Percentiles rank a stretch among this genome's conserved stretches.
These are phyloP conservation scores for Pharnaceum exiguum DNA, from an alignment of 148 eudicot species.

Conservation along the genomic window DNA sequence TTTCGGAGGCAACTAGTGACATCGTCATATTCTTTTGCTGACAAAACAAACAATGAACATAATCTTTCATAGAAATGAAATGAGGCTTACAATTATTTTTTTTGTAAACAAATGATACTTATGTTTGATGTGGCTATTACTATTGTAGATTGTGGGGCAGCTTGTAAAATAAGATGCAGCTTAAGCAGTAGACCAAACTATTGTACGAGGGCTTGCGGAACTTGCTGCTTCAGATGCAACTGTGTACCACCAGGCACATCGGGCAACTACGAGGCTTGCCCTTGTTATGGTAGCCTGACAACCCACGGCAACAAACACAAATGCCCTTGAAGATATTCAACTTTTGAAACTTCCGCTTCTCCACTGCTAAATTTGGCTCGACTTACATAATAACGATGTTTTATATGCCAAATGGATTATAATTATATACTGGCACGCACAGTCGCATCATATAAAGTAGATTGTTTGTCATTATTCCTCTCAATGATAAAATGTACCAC, in stretches of 20 bases:
- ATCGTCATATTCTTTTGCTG: no score
- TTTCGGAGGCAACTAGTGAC: no score
- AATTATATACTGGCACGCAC: no score
- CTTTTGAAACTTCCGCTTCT: no score
- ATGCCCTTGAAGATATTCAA: slow-evolving; percentile 21
- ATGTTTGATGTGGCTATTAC: not conserved
- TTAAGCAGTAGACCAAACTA: slow-evolving; percentile 21
- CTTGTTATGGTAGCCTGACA: slow-evolving; percentile 29
- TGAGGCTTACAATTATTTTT: not conserved
- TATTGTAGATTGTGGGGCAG: slow-evolving; percentile 30
- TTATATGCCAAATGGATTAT: no score
- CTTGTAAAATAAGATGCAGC: slow-evolving; percentile 25
- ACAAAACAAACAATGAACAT: no score
- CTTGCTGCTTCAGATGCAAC: slow-evolving; percentile 27
- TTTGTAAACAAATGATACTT: not conserved
- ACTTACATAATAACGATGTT: no score
- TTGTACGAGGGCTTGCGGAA: slow-evolving; percentile 29
- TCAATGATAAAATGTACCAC: no score
- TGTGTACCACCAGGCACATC: slow-evolving; percentile 38
- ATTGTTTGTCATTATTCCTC: no score
- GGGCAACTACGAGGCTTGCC: slow-evolving; percentile 28
- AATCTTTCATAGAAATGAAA: no score
- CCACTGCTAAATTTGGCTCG: no score
- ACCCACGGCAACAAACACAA: slow-evolving; percentile 22
- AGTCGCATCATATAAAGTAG: no score